Percentiles rank a stretch among this genome's conserved stretches.
Conservation (phyloP, 345 rosid species). For the Moricandia moricandioides region DNA sequence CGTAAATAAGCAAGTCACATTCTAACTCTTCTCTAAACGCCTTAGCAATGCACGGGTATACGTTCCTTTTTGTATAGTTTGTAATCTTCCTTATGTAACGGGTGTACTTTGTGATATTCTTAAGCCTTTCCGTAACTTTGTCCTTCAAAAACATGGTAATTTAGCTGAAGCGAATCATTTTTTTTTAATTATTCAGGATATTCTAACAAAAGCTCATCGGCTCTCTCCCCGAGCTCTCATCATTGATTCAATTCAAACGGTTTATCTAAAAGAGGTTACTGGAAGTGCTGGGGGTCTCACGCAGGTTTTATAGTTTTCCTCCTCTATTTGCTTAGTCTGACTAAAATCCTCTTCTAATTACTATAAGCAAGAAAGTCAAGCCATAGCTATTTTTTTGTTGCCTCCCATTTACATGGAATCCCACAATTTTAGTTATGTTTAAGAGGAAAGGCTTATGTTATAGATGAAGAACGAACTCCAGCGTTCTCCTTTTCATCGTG, state of each 20-base stretch:
- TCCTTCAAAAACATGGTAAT: not conserved
- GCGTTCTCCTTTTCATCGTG: not conserved
- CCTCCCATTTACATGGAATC: slow-evolving; percentile 4
- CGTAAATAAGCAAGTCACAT: not conserved
- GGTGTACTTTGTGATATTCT: not conserved
- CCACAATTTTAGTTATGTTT: not conserved
- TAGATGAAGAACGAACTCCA: not conserved
- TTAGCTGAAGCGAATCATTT: not conserved
- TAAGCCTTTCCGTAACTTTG: slow-evolving; percentile 17
- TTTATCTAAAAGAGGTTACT: slow-evolving; percentile 64
- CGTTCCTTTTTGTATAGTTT: not conserved
- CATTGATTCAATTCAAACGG: slow-evolving; percentile 91
- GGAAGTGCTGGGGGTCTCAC: slow-evolving; percentile 89
- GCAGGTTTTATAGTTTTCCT: slow-evolving; percentile 54
- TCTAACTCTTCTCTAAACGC: not conserved
- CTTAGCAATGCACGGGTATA: not conserved
- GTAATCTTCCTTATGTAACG: not conserved
- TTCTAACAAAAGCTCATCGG: slow-evolving; percentile 56
- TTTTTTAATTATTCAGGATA: slow-evolving; percentile 52
- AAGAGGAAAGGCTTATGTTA: not conserved
- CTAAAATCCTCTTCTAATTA: not conserved
- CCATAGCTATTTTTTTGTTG: slow-evolving; percentile 8
- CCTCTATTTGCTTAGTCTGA: not conserved
- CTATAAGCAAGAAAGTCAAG: not conserved
- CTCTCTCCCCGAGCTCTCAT: slow-evolving; percentile 73